Percentiles rank a stretch among this genome's conserved stretches.
phyloP scores from a whole-genome alignment of 768 basidiomycete genomes.

The Mycena epipterygia region DNA sequence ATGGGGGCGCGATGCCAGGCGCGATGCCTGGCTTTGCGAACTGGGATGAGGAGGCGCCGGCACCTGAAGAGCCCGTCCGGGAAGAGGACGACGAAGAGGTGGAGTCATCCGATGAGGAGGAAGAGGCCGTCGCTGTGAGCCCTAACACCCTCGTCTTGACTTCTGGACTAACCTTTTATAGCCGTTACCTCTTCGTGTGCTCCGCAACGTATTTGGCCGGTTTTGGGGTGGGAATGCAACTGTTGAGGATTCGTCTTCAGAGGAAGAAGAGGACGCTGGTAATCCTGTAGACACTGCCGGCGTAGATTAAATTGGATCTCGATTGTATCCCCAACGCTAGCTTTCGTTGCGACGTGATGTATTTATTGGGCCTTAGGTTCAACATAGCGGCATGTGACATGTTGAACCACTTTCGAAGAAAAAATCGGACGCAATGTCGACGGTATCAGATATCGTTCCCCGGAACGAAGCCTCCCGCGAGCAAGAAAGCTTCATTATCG shows the following conservation, averaged over 20 bases:
- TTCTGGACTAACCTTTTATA: constrained; percentile 38
- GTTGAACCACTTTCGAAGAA: too few species aligned
- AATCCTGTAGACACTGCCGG: constrained; percentile 35
- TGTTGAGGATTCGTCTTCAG: constrained; percentile 53
- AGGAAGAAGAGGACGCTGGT: constrained; percentile 53
- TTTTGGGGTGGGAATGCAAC: constrained; percentile 64
- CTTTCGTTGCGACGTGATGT: too few species aligned
- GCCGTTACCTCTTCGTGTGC: constrained; percentile 71
- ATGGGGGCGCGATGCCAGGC: constrained; percentile 62
- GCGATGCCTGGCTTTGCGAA: constrained; percentile 52
- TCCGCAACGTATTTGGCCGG: constrained; percentile 70
- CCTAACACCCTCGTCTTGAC: not conserved
- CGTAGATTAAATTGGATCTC: constrained; percentile 41
- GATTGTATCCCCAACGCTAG: too few species aligned
- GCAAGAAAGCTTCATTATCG: too few species aligned
- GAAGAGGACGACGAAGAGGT: constrained; percentile 61
- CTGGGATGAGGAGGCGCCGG: constrained; percentile 42
- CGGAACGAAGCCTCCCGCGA: too few species aligned
- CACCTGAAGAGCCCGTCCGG: constrained; percentile 27
- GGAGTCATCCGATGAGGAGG: constrained; percentile 55
- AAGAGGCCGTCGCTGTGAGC: constrained; percentile 57
- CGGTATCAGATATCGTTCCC: too few species aligned
- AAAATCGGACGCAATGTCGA: too few species aligned
- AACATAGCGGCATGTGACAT: too few species aligned
- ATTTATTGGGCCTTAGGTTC: too few species aligned